Base-by-base conservation (phyloP, 805 yeast genomes). In the Yarrowia keelungensis region DNA sequence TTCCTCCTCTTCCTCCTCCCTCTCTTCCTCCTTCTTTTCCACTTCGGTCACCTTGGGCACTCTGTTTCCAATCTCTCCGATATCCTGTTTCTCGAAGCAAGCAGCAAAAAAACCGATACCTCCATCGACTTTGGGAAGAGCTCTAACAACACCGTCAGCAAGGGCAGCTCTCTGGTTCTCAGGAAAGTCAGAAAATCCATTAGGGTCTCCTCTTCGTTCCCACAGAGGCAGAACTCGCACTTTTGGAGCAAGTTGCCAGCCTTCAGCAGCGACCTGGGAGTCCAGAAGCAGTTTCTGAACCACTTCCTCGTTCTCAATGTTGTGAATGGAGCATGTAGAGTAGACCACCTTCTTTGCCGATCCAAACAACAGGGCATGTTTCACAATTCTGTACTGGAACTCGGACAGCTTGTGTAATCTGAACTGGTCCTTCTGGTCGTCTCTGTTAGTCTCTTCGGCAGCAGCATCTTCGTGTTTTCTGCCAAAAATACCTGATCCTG, bases 81-180 rank as follows among this genome's bases (percentile, higher is more conserved):
- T 8, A 14, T 53, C 59, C 39, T 9, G 36, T 19, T 59, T 59
- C 43, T 59, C 90, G 76, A 95, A 94, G 69, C 95, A 88, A 0
- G 93, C 98, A 0, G 98, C 98, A 79, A 95, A 95, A 76, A 95
- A 95, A 0, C 99, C 99, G 74, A 95, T 95, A n/a, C 99, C 99
- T 39, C 98, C 99, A 76, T 95, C 99, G 53, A 85, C 89, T 71
- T 86, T 88, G 0, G 98, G 97, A 51, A 87, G 79, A 0, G 93
- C 89, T 72, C 99, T 82, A 0, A 95, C 87, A 79, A 98, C 93
- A 0, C 95, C 94, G 0, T 88, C 92, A 0, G 97, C 97, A 61
- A 91, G 75, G 12, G 26, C 71, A 1, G 72, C 73, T 41, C 50
- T 81, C 79, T 14, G 76, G 79, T 38, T 80, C 76, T 11, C 77